A percentile compares a stretch with the other conserved stretches of the same genome.
These are phyloP conservation scores for Mortierella sp. DNA, from an alignment of 371 early-diverging fungal genomes.

Conservation along the genomic window DNA sequence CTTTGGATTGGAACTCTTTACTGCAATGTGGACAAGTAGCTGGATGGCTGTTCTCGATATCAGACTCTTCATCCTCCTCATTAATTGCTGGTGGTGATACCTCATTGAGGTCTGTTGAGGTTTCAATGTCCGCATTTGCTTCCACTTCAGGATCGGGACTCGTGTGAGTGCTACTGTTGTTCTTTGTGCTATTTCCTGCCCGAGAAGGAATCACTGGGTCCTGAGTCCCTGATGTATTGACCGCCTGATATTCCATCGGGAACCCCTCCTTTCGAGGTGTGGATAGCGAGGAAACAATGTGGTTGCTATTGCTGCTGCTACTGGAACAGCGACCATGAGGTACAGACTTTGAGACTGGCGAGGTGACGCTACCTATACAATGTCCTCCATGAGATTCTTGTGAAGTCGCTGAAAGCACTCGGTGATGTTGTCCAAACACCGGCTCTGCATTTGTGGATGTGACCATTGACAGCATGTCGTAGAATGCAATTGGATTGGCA, in stretches of 20 bases:
- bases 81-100: neutral
- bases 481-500: neutral
- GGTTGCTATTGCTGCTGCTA: constrained; percentile 9
- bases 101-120: neutral
- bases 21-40: constrained; percentile 36
- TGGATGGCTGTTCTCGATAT: constrained; percentile 18
- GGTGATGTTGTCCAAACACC: constrained; percentile 9
- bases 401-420: constrained; percentile 11
- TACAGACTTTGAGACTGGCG: constrained; percentile 16
- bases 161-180: constrained; percentile 1
- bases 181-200: neutral
- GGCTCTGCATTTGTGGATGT: neutral
- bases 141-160: constrained; percentile 14
- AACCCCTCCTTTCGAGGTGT: constrained; percentile 2
- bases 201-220: neutral
- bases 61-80: constrained; percentile 25
- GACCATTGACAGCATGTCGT: constrained; percentile 7
- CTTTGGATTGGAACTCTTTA: constrained; percentile 46
- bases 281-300: constrained; percentile 10
- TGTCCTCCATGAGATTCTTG: constrained; percentile 14
- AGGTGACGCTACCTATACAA: neutral
- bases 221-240: neutral
- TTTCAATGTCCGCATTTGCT: neutral
- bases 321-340: constrained; percentile 13
- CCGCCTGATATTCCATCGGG: neutral